Evolutionary conservation across 1,139 yeast genomes (phyloP).

Genomic region (Yamadazyma atmosphaerica): DNA sequence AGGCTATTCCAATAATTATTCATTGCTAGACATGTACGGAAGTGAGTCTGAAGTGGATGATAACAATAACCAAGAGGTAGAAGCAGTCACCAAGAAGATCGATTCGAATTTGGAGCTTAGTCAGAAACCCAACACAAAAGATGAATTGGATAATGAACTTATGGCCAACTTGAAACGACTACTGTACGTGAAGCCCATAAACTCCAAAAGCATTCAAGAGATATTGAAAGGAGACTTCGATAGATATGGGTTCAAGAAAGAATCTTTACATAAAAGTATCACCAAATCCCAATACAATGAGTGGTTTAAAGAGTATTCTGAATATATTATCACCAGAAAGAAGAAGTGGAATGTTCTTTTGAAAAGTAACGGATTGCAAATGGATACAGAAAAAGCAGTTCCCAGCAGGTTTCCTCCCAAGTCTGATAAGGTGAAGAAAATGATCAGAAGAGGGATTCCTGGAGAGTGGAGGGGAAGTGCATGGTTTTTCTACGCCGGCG

Average conservation of each 20-base stretch:
- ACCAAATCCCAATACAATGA: conserved; percentile 59
- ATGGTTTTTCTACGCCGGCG: conserved; percentile 97
- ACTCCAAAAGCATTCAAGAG: conserved; percentile 11
- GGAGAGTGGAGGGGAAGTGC: conserved; percentile 97
- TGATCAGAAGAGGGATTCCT: conserved; percentile 89
- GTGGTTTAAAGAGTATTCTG: conserved; percentile 75
- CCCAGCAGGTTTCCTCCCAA: conserved; percentile 73
- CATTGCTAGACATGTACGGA: conserved; percentile 28
- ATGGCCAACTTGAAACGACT: conserved; percentile 12
- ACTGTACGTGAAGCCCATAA: conserved; percentile 16
- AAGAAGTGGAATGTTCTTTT: conserved; percentile 73
- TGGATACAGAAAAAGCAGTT: conserved; percentile 26
- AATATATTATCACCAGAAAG: conserved; percentile 61
- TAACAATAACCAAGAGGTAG: not conserved
- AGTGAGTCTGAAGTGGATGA: conserved; percentile 16
- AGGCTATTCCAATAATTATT: conserved; percentile 36
- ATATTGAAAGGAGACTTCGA: conserved; percentile 52
- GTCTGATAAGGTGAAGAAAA: conserved; percentile 78
- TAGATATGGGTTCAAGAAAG: conserved; percentile 82
- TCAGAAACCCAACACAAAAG: not conserved
- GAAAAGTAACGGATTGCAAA: conserved; percentile 63
- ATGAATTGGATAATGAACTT: conserved; percentile 9
- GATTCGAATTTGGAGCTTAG: conserved; percentile 3
- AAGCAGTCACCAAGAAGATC: not conserved
- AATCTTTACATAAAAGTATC: conserved; percentile 45